Base-by-base conservation (phyloP, 495 filamentous ascomycete species). In the Penicillium diatomitis region DNA sequence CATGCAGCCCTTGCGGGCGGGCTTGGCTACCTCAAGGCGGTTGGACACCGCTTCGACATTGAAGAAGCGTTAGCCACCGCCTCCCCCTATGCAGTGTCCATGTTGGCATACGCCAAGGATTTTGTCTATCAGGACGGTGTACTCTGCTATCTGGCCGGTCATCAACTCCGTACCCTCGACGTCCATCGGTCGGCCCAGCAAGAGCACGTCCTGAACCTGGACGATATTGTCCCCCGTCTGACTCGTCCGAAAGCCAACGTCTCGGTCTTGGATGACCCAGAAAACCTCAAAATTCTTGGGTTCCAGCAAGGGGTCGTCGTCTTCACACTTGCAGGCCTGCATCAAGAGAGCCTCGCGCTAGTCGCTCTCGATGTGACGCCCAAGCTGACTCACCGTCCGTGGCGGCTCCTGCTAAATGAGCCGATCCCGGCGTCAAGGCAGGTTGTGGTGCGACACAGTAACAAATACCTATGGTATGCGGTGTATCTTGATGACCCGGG, bases 371-470 rank as follows among this genome's bases (percentile, higher is more conserved):
- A 81, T 44, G 68, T 81, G 41, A 63, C 51, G 4, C 54, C 42
- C 7, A 49, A 52, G 27, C 55, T 41, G 8, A 41, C 44, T 4
- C 61, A 63, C 8, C 51, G 64, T 6, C 46, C 78, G 27, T 59
- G 82, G 2, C 54, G 72, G 7, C 54, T 61, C 2, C 60, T 66
- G 3, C 63, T 46, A 4, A 38, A 20, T 2, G 20, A 43, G 34
- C 3, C 11, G 2, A 40, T 63, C 7, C 54, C 60, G 1, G 44
- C 57, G 7, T 8, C 30, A 4, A 52, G 41, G 3, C 52, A 50
- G 2, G 46, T 63, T 9, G 84, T 88, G 55, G 85, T 87, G 3
- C 80, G 86, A 10, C 83, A 90, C 57, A 81, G 80, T 53, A 56
- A 67, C 9, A 60, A 69, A 3, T 84, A 78, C 57, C 70, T 91